These are phyloP conservation scores for Dendrothele bispora DNA, from an alignment of 768 basidiomycete genomes.

Conservation along the genomic window DNA sequence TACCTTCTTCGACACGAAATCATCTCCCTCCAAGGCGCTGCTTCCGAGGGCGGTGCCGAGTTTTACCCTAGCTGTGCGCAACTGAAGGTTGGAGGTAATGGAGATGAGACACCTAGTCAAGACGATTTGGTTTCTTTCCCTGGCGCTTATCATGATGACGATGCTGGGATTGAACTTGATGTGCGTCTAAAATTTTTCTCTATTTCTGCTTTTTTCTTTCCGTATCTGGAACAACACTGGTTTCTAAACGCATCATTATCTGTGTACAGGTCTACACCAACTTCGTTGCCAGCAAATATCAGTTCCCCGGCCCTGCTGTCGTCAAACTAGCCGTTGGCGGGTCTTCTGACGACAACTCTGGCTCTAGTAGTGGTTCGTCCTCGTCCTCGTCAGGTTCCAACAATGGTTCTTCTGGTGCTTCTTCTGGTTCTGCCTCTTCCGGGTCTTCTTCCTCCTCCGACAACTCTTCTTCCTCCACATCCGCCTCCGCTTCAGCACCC, in stretches of 20 bases:
- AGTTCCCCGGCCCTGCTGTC: constrained; percentile 5
- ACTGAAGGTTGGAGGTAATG: constrained; percentile 18
- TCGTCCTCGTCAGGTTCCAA: no score
- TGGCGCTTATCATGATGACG: constrained; percentile 48
- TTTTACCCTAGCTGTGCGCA: constrained; percentile 47
- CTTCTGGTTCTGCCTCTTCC: no score
- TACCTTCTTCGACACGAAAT: constrained; percentile 56
- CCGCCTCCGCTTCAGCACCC: no score
- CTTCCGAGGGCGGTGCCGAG: constrained; percentile 8
- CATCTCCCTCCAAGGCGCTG: constrained; percentile 49
- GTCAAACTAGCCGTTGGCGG: constrained; percentile 1
- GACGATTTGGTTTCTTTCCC: constrained; percentile 42
- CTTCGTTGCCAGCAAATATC: not conserved
- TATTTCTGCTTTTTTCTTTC: not conserved
- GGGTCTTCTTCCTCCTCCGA: not conserved
- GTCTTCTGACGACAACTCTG: not conserved
- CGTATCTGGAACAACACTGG: no score
- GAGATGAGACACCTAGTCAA: constrained; percentile 19
- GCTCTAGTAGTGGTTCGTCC: not conserved
- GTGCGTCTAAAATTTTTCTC: not conserved
- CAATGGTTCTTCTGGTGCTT: no score
- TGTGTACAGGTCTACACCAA: not conserved
- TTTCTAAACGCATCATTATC: not conserved
- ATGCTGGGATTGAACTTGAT: constrained; percentile 35
- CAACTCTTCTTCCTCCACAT: not conserved